phyloP scores from a whole-genome alignment of 768 basidiomycete species.

The Boletus vinaceobasis region DNA sequence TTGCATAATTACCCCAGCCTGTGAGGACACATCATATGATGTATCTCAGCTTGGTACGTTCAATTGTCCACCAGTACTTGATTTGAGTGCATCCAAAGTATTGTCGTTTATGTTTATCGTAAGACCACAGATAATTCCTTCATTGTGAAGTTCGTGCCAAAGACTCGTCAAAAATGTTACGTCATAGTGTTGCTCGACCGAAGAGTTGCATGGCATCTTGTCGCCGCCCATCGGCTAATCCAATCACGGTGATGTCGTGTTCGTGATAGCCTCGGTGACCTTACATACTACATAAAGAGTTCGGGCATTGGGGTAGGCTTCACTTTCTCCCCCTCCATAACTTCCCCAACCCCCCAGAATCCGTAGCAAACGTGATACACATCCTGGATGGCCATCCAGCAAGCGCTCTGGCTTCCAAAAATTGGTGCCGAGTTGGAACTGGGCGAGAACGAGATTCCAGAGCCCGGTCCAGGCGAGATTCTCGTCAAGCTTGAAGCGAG shows the following conservation, averaged over 20 bases:
- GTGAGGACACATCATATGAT: background rate
- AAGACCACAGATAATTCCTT: no score
- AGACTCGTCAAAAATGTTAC: no score
- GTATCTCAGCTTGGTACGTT: background rate
- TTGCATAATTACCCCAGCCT: no score
- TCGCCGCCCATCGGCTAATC: background rate
- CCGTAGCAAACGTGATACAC: background rate
- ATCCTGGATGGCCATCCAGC: background rate
- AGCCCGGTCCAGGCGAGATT: conserved; percentile 39
- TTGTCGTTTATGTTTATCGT: no score
- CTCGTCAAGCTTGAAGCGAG: conserved; percentile 40
- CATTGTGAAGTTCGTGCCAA: no score
- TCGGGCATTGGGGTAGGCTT: background rate
- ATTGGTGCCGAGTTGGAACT: conserved; percentile 5
- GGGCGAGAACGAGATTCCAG: conserved; percentile 21
- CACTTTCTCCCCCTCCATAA: background rate
- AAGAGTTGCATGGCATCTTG: background rate
- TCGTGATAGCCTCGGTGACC: background rate
- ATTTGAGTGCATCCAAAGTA: no score
- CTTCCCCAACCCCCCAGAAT: background rate
- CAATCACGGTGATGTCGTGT: background rate
- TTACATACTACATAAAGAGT: background rate
- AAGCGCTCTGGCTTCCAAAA: conserved; percentile 13
- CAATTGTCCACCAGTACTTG: no score
- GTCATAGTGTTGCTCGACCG: no score